Evolutionary conservation across 83 land plant genomes (phyloP).

Genomic region (Picea abies): DNA sequence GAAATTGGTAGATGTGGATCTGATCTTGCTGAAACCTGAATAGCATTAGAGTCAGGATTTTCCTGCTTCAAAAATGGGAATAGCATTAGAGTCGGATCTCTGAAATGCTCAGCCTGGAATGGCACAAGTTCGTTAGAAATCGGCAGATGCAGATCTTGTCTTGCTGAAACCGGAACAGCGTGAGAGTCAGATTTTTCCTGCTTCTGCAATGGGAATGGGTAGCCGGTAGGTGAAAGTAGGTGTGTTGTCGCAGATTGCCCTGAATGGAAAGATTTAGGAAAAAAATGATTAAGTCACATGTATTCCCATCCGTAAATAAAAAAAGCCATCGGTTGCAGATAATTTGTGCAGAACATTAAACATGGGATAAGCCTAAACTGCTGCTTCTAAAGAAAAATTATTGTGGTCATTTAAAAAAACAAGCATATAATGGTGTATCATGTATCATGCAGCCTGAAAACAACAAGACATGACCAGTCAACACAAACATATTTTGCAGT

Average conservation of each 20-base stretch:
- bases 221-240: not conserved
- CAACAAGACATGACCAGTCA: not conserved
- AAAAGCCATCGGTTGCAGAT: not conserved
- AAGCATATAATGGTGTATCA: not conserved
- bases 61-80: constrained; percentile 7
- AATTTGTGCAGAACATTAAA: not conserved
- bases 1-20: not conserved
- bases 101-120: not conserved
- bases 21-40: not conserved
- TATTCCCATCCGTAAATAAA: not conserved
- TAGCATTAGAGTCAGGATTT: not conserved
- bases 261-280: not conserved
- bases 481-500: not conserved
- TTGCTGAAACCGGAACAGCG: not conserved
- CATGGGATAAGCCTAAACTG: not conserved
- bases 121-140: constrained; percentile 4
- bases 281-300: not conserved
- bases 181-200: not conserved
- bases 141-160: not conserved
- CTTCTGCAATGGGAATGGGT: constrained; percentile 2
- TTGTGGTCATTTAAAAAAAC: not conserved
- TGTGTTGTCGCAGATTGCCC: not conserved
- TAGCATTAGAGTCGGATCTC: too few relatives aligned
- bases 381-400: not conserved
- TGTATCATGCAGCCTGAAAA: not conserved